Percentiles rank a stretch among this genome's conserved stretches.
Evolutionary conservation across 495 filamentous ascomycete genomes (phyloP).

Genomic region (Penicillium coprophilum): DNA sequence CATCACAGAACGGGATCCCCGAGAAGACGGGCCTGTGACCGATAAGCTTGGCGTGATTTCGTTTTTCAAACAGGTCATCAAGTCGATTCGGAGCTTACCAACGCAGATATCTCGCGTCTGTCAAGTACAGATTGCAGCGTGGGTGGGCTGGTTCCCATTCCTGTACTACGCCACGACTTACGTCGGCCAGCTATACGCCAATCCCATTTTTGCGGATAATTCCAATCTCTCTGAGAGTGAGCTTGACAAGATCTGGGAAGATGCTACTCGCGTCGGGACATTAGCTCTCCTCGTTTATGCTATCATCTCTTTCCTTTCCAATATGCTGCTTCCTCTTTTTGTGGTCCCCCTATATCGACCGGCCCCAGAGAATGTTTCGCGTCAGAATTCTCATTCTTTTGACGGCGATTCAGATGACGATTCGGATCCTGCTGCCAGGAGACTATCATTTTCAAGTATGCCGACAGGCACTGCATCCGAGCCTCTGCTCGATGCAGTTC

Average conservation of each 20-base stretch:
- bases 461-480: constrained; percentile 32
- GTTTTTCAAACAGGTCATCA: constrained; percentile 78
- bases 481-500: constrained; percentile 23
- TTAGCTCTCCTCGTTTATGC: constrained; percentile 87
- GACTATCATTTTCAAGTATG: constrained; percentile 35
- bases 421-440: constrained; percentile 22
- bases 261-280: constrained; percentile 76
- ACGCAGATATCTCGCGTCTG: constrained; percentile 80
- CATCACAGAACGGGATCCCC: constrained; percentile 77
- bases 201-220: constrained; percentile 72
- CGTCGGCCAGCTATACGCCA: constrained; percentile 83
- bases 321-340: constrained; percentile 78
- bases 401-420: constrained; percentile 17
- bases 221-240: constrained; percentile 72
- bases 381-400: not conserved
- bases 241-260: constrained; percentile 75
- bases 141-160: constrained; percentile 95
- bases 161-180: constrained; percentile 92
- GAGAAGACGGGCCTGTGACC: constrained; percentile 59
- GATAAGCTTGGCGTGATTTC: constrained; percentile 62
- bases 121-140: constrained; percentile 82
- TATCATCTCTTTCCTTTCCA: constrained; percentile 73
- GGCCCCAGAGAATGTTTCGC: constrained; percentile 7
- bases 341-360: constrained; percentile 68
- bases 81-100: constrained; percentile 71